Evolutionary conservation across 2,329 filamentous ascomycete genomes (phyloP).

Genomic region (Xylariales sp.): DNA sequence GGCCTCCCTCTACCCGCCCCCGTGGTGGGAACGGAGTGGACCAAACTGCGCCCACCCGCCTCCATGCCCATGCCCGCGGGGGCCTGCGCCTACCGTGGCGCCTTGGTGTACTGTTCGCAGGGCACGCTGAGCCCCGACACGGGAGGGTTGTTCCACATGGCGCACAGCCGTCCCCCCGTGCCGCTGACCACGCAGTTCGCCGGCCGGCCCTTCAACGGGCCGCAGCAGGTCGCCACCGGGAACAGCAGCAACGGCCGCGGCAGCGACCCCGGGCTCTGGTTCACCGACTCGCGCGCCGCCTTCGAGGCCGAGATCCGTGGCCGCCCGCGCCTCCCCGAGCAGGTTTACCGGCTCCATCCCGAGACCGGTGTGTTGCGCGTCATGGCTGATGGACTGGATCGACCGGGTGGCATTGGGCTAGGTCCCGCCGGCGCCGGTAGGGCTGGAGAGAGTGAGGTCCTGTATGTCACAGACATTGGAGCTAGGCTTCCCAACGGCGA

Average conservation of each 20-base stretch:
- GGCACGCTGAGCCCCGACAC: slow-evolving; percentile 20
- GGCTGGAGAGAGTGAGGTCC: slow-evolving; percentile 27
- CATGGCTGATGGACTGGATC: slow-evolving; percentile 40
- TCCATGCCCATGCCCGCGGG: slow-evolving; percentile 40
- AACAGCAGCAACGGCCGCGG: slow-evolving; percentile 21
- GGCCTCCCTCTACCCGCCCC: slow-evolving; percentile 16
- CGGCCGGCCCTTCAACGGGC: slow-evolving; percentile 41
- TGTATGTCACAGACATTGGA: slow-evolving; percentile 40
- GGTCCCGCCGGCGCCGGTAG: no score
- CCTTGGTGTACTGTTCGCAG: slow-evolving; percentile 38
- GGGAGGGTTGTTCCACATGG: slow-evolving; percentile 29
- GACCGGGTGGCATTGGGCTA: slow-evolving; percentile 37
- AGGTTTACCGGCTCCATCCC: slow-evolving; percentile 43
- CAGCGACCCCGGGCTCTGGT: slow-evolving; percentile 39
- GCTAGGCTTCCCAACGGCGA: slow-evolving; percentile 22
- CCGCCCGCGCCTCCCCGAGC: slow-evolving; percentile 37
- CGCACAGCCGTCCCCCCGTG: slow-evolving; percentile 22
- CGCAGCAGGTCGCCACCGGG: slow-evolving; percentile 37
- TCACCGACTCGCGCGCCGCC: slow-evolving; percentile 42
- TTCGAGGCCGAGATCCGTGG: slow-evolving; percentile 40
- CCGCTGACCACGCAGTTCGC: slow-evolving; percentile 37
- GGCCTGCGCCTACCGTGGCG: slow-evolving; percentile 33
- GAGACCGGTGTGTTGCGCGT: slow-evolving; percentile 36
- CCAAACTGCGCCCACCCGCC: slow-evolving; percentile 35
- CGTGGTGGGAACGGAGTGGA: slow-evolving; percentile 30